Base-by-base conservation (phyloP, 495 filamentous ascomycete species). In the Cairneyella variabilis region DNA sequence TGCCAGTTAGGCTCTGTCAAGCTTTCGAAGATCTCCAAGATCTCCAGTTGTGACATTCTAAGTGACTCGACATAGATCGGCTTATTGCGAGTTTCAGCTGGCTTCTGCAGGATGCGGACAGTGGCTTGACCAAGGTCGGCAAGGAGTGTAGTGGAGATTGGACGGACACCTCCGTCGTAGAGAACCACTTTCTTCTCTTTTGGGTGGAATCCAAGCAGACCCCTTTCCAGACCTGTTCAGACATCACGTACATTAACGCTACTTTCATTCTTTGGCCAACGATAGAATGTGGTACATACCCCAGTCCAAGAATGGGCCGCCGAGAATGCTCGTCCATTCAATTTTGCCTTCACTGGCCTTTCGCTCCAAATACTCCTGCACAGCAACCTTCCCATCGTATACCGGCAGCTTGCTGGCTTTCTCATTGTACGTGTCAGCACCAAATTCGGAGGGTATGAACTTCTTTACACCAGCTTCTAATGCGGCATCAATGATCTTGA, bases 361-460 rank as follows among this genome's bases (percentile, higher is more conserved):
- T 18, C 68, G 61, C 39, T 77, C 64, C 21, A 80, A 55, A 22
- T 70, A 64, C 3, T 77, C 57, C 34, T 70, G 50, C 2, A 74
- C 49, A 0, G 62, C 59, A 27, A 76, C 44, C 60, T 84, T 83
- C 38, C 57, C 56, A 1, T 48, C 59, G 57, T 72, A 76, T 36
- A 80, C 57, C 4, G 73, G 71, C 0, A 77, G 56, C 4, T 59
- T 42, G 3, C 58, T 17, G 2, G 60, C 56, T 7, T 69, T 62
- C 6, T 64, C 56, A 38, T 76, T 63, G 28, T 51, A 28, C 37
- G 64, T 66, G 45, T 82, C 64, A 11, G 54, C 58, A 16, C 84
- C 84, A 53, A 79, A 89, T 54, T 86, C 83, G 10, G 76, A 79
- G 0, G 83, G 85, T 25, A 89, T 68, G 56, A 84, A 82, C 21